Base-by-base conservation (phyloP, 2,329 filamentous ascomycete species). In the Fusarium irregulare region DNA sequence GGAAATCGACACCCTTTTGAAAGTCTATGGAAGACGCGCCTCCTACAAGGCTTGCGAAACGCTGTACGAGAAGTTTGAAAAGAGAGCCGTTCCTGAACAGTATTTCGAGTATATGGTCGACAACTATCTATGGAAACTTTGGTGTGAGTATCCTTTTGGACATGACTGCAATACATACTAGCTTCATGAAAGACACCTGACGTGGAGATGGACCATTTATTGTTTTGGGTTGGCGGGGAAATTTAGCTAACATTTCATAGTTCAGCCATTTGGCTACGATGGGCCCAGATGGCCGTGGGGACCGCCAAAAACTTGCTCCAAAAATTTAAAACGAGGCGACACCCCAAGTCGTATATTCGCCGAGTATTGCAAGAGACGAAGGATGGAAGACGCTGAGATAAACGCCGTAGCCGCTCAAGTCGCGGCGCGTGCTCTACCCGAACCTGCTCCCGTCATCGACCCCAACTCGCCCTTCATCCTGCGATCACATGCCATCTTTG, bases 201-300 rank as follows among this genome's bases (percentile, higher is more conserved):
- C 34, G 6, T 37, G 10, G 34, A 37, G 34, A 37, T n/a, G 10
- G 18, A 37, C 18, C 34, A 37, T 18, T 7, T 37, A n/a, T 37
- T n/a, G 18, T n/a, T 37, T 12, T 37, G 1, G 10, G 18, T n/a
- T n/a, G 34, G 34, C 34, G 18, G 34, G 34, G 34, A 12, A 37
- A n/a, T 37, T n/a, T n/a, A 12, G 34, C 58, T 30, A 3, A n/a
- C 0, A 2, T 16, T 28, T 27, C 3, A 23, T 20, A 61, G 61
- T 64, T n/a, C 30, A 21, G 2, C 44, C 37, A 1, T 28, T 51
- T n/a, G 51, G 50, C 3, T 9, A 7, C 2, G 40, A 34, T 21
- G 51, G 23, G 4, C 61, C 61, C 1, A n/a, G 23, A 3, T 64
- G 60, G 51, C 61, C 60, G 2, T 64, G 61, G 61, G 4, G 23